Base-by-base conservation (phyloP, 2,329 filamentous ascomycete genomes). In the Fusarium equiseti region DNA sequence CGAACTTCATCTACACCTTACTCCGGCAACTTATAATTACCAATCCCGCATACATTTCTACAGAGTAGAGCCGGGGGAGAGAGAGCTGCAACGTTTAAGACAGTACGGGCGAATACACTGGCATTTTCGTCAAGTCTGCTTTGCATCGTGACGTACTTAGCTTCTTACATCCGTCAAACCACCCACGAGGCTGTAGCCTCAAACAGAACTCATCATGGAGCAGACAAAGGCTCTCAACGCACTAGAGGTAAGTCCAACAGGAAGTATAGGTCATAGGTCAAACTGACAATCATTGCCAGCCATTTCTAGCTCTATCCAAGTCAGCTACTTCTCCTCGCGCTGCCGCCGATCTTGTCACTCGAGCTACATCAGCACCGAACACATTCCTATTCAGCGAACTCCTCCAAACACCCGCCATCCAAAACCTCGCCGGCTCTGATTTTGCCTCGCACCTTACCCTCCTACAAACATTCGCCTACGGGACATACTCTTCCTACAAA, bases 311-410 rank as follows among this genome's bases (percentile, higher is more conserved):
- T 55, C 92, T 98, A 71, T 92, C 92, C 77, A 96, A 95, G 79
- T 92, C 94, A 13, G 94, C 93, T 68, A 93, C 89, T 9, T 94
- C 94, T 13, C 91, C 94, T 43, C 91, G 92, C 74, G 93, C 94
- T 63, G 92, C 95, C 44, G 91, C 92, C 77, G 94, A 97, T 79
- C 89, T 98, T 57, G 88, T 98, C 79, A 89, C 87, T 46, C 93
- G 94, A 81, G 96, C 95, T 67, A 98, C 94, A 53, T 94, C 94
- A n/a, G 91, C 91, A 59, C 90, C 92, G 29, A 93, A 94, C 81
- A 97, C 95, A 71, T 99, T 91, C 81, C 88, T 98, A 82, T 99
- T 99, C 83, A 89, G 92, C 73, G 95, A 98, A 83, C 90, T 99
- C n/a, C 90, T 99, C 40, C 87, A 92, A 75, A 90, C 90, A 2